These are phyloP conservation scores for Mycena epipterygia DNA, from an alignment of 768 basidiomycete species.

Conservation along the genomic window DNA sequence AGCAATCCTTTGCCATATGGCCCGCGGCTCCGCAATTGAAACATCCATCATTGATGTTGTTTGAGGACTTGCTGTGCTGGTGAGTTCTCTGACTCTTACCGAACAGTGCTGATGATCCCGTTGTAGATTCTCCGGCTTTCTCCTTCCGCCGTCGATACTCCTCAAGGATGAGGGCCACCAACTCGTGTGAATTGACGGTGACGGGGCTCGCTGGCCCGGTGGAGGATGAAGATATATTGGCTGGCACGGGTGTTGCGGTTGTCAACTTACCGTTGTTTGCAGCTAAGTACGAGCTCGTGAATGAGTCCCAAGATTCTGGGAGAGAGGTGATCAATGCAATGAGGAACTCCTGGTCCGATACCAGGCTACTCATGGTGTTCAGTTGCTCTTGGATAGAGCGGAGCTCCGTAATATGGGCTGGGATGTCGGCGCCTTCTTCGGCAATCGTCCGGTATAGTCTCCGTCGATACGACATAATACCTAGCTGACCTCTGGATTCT, in stretches of 20 bases:
- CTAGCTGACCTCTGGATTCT: slow-evolving; percentile 15
- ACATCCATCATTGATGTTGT: not conserved
- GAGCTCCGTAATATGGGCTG: slow-evolving; percentile 18
- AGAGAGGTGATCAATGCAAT: slow-evolving; percentile 19
- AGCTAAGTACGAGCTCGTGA: slow-evolving; percentile 20
- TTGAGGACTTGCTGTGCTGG: not conserved
- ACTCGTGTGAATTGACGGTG: slow-evolving; percentile 8
- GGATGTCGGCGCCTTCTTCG: slow-evolving; percentile 16
- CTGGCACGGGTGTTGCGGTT: not conserved
- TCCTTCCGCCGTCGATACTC: slow-evolving; percentile 23
- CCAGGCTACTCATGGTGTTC: slow-evolving; percentile 21
- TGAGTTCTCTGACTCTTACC: slow-evolving; percentile 8
- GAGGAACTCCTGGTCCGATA: slow-evolving; percentile 24
- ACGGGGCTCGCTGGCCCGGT: slow-evolving; percentile 4
- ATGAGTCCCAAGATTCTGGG: slow-evolving; percentile 21
- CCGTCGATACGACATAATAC: slow-evolving; percentile 18
- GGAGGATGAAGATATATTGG: not conserved
- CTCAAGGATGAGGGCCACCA: slow-evolving; percentile 26
- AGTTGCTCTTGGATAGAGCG: slow-evolving; percentile 16
- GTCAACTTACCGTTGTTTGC: slow-evolving; percentile 18
- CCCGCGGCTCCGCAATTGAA: not conserved
- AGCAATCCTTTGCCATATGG: slow-evolving; percentile 20
- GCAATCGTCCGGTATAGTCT: no score
- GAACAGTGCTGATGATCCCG: slow-evolving; percentile 18
- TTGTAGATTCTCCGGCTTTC: slow-evolving; percentile 21